phyloP scores from a whole-genome alignment of 371 early-diverging fungal genomes.

The Rhizopus sp. region DNA sequence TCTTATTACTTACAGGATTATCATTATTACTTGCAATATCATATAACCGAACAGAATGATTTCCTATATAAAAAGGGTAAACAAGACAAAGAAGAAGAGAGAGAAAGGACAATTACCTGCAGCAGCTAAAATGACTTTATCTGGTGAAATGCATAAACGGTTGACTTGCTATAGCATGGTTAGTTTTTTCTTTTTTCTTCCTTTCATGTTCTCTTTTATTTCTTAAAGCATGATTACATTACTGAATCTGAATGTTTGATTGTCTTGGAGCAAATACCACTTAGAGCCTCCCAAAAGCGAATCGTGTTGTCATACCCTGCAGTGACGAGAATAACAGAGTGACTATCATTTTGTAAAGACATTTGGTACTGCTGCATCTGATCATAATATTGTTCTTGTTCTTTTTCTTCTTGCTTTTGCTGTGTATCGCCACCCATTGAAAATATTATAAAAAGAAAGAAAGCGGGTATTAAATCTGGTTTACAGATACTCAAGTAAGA shows the following conservation, averaged over 20 bases:
- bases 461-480: neutral
- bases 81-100: neutral
- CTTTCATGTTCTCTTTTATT: conserved; percentile 10
- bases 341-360: conserved; percentile 58
- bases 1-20: conserved; percentile 62
- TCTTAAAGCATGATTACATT: conserved; percentile 5
- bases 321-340: conserved; percentile 88
- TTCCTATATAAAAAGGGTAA: conserved; percentile 43
- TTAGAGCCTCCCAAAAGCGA: conserved; percentile 96
- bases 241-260: conserved; percentile 93
- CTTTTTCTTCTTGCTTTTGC: conserved; percentile 4
- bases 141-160: conserved; percentile 89
- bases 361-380: conserved; percentile 50
- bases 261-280: conserved; percentile 91
- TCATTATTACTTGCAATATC: conserved; percentile 82
- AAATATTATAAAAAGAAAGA: neutral
- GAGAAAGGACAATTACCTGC: conserved; percentile 61
- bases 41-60: conserved; percentile 83
- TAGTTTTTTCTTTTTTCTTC: neutral
- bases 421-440: neutral
- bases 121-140: conserved; percentile 91
- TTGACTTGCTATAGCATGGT: conserved; percentile 81
- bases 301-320: conserved; percentile 97
- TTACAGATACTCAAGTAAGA: no score
- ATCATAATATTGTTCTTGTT: conserved; percentile 43